Evolutionary conservation across 2,329 filamentous ascomycete genomes (phyloP), one percentile per base, ranked within the genome.

Genomic region (Colletotrichum coccodes): DNA sequence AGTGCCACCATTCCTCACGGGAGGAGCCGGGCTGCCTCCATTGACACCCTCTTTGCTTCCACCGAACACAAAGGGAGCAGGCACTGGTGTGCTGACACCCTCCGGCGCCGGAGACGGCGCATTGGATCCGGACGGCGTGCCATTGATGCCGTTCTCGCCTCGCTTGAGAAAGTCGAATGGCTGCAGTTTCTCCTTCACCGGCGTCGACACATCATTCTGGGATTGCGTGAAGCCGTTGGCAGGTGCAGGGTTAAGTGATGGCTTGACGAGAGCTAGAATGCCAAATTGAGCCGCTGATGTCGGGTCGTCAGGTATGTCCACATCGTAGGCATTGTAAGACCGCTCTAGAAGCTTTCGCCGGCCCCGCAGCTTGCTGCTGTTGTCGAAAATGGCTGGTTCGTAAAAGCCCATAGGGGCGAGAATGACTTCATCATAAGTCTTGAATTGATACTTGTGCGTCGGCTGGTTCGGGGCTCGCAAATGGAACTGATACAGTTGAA

Each of bases 361-460:
- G 47, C 93, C 91, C 23, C 86, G 84, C 12, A 98, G 87, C 83
- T 99, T 99, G 40, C 87, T 82, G 32, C 87, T 89, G 74, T 94
- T 92, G 77, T 97, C 94, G 73, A 98, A 97, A 62, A 98, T 92
- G 3, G 88, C 84, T 0, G 96, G 95, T 69, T 95, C 92, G 79
- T 97, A 98, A 75, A 95, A 93, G n/a, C 94, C 95, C 91, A 97
- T 94, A 1, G 95, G 92, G 0, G 96, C 92, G n/a, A 99, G 86
- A 73, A 97, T 93, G 26, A 97, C 92, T 79, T 98, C 96, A 73
- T 99, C 96, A 76, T 98, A 99, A 1, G 93, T 95, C 84, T 98
- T 98, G 86, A 98, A 98, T 46, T 91, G 89, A 80, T 97, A 98
- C 80, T 97, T 98, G 71, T 91, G 89, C 1, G 96, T 99, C 59